Evolutionary conservation across 1,139 yeast genomes (phyloP).

Genomic region (Candida dubliniensis): DNA sequence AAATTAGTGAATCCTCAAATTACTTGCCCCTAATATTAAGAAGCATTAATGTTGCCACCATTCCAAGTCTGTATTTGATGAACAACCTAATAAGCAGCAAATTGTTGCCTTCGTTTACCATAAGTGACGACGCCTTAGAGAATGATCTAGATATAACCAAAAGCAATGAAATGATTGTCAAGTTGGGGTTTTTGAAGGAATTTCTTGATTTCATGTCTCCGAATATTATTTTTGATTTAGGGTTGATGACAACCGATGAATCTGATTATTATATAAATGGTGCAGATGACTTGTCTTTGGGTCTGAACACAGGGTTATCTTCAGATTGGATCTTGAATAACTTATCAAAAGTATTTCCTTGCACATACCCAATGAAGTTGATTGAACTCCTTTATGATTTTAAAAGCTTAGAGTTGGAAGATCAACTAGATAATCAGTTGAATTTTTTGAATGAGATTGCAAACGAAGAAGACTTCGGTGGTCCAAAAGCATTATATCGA

Average conservation of each 20-base stretch:
- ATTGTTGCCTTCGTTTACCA: slow-evolving; percentile 29
- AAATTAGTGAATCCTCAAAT: slow-evolving; percentile 43
- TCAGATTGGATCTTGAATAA: slow-evolving; percentile 6
- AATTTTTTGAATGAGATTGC: slow-evolving; percentile 43
- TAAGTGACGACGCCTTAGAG: slow-evolving; percentile 33
- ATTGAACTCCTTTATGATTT: slow-evolving; percentile 33
- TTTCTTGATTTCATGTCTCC: slow-evolving; percentile 35
- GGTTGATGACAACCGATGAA: slow-evolving; percentile 22
- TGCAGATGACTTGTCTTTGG: slow-evolving; percentile 6
- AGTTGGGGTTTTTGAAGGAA: slow-evolving; percentile 30
- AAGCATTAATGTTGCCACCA: slow-evolving; percentile 58
- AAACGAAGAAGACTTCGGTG: slow-evolving; percentile 30
- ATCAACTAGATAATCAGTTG: slow-evolving; percentile 33
- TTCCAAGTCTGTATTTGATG: slow-evolving; percentile 52
- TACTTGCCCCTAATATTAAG: slow-evolving; percentile 65
- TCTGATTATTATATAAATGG: slow-evolving; percentile 14
- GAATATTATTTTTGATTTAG: slow-evolving; percentile 39
- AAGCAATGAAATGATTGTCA: slow-evolving; percentile 34
- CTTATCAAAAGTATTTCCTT: slow-evolving; percentile 32
- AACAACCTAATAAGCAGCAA: slow-evolving; percentile 28
- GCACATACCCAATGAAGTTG: slow-evolving; percentile 32
- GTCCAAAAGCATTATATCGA: slow-evolving; percentile 29
- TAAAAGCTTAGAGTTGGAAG: slow-evolving; percentile 18
- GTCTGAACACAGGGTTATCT: slow-evolving; percentile 4
- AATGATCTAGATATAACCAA: slow-evolving; percentile 33